Conservation (phyloP, 768 basidiomycete genomes). For the Lyophyllum decastes region DNA sequence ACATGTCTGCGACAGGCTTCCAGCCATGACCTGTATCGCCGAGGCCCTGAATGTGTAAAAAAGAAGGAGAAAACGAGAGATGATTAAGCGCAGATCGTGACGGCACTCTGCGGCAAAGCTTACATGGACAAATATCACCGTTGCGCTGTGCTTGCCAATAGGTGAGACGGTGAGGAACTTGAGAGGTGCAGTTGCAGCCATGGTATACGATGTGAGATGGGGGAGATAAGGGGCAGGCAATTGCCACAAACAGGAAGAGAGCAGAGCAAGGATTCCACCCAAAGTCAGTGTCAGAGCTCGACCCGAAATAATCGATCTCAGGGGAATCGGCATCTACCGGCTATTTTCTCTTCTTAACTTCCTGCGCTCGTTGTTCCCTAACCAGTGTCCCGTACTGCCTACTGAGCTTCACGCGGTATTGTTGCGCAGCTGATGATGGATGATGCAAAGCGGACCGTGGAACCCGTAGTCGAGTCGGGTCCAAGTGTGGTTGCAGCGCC, state of each 20-base stretch:
- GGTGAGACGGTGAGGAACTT: conserved; percentile 58
- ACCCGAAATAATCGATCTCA: conserved; percentile 41
- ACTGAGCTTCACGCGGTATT: background rate
- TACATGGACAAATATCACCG: conserved; percentile 90
- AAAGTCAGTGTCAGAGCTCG: conserved; percentile 20
- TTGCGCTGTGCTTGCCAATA: conserved; percentile 71
- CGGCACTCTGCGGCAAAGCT: conserved; percentile 23
- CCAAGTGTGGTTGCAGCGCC: conserved; percentile 1
- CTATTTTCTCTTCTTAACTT: conserved; percentile 11
- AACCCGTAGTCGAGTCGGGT: conserved; percentile 8
- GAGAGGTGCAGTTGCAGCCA: conserved; percentile 38
- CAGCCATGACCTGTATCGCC: conserved; percentile 78
- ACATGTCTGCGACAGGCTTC: conserved; percentile 73
- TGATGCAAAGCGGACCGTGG: conserved; percentile 9
- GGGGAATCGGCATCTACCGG: conserved; percentile 47
- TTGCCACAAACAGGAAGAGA: conserved; percentile 19
- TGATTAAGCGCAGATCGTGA: conserved; percentile 3
- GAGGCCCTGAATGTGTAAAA: conserved; percentile 54
- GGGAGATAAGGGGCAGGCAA: conserved; percentile 16
- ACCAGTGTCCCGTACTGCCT: background rate
- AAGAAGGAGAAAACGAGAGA: background rate
- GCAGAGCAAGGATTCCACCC: conserved; percentile 23
- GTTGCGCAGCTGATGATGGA: conserved; percentile 5
- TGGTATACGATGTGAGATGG: conserved; percentile 19
- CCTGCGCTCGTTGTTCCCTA: conserved; percentile 5